Conservation (phyloP, 495 filamentous ascomycete genomes). For the Penicillium paradoxum region DNA sequence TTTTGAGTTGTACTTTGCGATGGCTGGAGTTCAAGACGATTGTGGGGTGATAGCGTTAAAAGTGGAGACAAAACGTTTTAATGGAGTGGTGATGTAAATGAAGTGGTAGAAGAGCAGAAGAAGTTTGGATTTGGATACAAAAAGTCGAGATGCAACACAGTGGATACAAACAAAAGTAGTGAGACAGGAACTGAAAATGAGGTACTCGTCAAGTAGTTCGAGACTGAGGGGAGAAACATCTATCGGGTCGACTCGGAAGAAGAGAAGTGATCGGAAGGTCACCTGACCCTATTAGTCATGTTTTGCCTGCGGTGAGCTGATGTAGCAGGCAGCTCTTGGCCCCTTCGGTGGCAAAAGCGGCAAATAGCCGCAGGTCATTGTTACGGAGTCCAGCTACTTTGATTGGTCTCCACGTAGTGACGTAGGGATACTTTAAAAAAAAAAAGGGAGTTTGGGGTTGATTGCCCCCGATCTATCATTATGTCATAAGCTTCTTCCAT, state of each 20-base stretch:
- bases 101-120: neutral
- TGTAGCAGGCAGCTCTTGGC: neutral
- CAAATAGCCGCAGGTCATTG: too few relatives aligned
- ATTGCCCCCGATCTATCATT: too few relatives aligned
- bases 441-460: too few relatives aligned
- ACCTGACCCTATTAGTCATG: neutral
- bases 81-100: slow-evolving; percentile 1
- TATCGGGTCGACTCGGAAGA: neutral
- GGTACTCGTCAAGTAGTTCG: slow-evolving; percentile 14
- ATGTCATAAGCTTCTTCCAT: too few relatives aligned
- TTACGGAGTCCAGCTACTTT: neutral
- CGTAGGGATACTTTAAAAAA: too few relatives aligned
- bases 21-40: slow-evolving; percentile 6
- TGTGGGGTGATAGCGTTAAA: slow-evolving; percentile 23
- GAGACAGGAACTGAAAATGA: slow-evolving; percentile 12
- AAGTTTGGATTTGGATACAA: neutral
- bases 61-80: slow-evolving; percentile 13
- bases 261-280: neutral
- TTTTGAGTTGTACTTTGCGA: slow-evolving; percentile 5
- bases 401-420: too few relatives aligned
- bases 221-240: neutral
- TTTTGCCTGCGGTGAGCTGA: neutral
- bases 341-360: too few relatives aligned
- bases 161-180: slow-evolving; percentile 3
- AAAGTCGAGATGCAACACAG: neutral